A percentile compares a stretch with the other conserved stretches of the same genome.
Evolutionary conservation across 108 stramenopile species (phyloP).

Genomic region (Schizochytrium sp.): DNA sequence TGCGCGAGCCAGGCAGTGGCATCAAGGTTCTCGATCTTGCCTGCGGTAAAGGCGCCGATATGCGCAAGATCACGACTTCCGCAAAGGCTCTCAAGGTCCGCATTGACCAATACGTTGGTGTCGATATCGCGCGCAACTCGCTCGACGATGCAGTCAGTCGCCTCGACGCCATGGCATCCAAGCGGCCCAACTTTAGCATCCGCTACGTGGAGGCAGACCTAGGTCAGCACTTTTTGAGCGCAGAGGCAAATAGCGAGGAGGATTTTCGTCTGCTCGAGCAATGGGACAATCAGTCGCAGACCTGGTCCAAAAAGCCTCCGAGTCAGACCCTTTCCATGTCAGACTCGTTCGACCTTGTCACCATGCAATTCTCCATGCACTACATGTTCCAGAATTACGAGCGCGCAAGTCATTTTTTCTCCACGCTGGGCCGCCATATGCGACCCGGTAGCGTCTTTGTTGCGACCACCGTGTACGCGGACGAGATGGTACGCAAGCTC

Average conservation of each 20-base stretch:
- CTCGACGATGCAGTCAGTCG: conserved; percentile 82
- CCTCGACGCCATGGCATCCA: conserved; percentile 51
- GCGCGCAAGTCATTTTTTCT: conserved; percentile 76
- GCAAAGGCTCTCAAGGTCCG: conserved; percentile 48
- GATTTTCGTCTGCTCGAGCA: background rate
- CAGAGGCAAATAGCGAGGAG: conserved; percentile 50
- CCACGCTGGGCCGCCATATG: conserved; percentile 71
- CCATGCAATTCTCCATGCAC: conserved; percentile 96
- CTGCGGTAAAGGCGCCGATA: conserved; percentile 97
- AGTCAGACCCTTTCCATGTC: background rate
- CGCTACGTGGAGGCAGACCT: conserved; percentile 78
- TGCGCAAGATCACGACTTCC: conserved; percentile 60
- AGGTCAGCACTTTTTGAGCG: conserved; percentile 13
- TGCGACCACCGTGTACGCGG: conserved; percentile 88
- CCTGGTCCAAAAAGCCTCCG: background rate
- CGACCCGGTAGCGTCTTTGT: conserved; percentile 79
- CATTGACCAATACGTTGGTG: conserved; percentile 77
- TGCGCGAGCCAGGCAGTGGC: conserved; percentile 19
- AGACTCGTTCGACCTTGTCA: conserved; percentile 79
- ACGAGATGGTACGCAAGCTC: conserved; percentile 23
- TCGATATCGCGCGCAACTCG: conserved; percentile 89
- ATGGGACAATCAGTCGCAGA: background rate
- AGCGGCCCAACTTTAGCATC: background rate
- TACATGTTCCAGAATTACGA: conserved; percentile 85
- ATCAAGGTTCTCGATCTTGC: conserved; percentile 85